A percentile compares a stretch with the other conserved stretches of the same genome.
phyloP scores from a whole-genome alignment of 805 yeast species.

The Myxozyma kluyveri region DNA sequence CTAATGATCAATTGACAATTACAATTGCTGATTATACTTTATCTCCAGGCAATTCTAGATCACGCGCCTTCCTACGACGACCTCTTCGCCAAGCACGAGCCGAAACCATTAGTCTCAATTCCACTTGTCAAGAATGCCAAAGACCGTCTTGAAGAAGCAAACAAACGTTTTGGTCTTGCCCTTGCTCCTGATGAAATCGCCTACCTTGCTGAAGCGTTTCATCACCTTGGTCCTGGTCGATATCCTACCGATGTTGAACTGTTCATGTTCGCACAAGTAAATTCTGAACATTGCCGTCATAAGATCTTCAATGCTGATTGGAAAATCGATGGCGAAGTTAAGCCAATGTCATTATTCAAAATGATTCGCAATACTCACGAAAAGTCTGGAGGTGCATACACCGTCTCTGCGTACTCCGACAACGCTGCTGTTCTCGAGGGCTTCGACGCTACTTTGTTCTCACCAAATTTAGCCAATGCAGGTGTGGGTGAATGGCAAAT shows the following conservation, averaged over 20 bases:
- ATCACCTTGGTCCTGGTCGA: constrained; percentile 56
- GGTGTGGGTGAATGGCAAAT: constrained; percentile 80
- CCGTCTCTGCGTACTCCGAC: constrained; percentile 92
- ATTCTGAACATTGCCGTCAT: constrained; percentile 99
- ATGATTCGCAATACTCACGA: constrained; percentile 95
- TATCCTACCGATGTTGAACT: constrained; percentile 97
- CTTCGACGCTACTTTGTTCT: constrained; percentile 61
- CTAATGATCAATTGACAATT: too few species aligned
- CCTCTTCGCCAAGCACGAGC: constrained; percentile 71
- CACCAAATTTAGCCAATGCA: constrained; percentile 72
- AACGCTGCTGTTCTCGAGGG: constrained; percentile 96
- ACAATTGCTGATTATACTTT: background rate
- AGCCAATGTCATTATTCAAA: constrained; percentile 74
- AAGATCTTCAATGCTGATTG: constrained; percentile 98
- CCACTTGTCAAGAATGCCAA: constrained; percentile 55
- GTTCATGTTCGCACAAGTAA: constrained; percentile 99
- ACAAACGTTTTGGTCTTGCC: constrained; percentile 86
- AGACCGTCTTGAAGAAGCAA: constrained; percentile 68
- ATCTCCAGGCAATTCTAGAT: constrained; percentile 41
- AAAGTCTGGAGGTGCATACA: constrained; percentile 56
- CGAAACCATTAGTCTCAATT: constrained; percentile 78
- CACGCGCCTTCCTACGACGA: constrained; percentile 65
- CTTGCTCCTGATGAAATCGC: constrained; percentile 90
- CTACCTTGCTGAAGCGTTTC: constrained; percentile 80
- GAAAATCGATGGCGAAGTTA: constrained; percentile 82